Evolutionary conservation across 805 yeast species (phyloP), one percentile per base, ranked within the genome.

Genomic region (Yamadazyma insecticola): DNA sequence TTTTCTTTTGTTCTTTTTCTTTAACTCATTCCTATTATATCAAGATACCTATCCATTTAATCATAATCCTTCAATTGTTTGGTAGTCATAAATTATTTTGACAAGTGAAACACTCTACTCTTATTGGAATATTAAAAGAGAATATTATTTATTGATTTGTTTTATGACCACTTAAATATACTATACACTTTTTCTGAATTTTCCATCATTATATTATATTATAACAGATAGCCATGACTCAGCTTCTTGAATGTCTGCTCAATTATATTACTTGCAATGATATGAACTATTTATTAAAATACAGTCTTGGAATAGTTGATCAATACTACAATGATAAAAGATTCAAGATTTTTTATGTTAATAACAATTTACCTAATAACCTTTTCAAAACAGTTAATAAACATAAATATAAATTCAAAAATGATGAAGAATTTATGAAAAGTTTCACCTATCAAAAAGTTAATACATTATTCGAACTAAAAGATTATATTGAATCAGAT

Each of bases 331-430:
- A 34, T 3, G 37, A 37, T 17, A 8, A 14, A 12, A 22, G 33
- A 5, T 30, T 33, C 27, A 11, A 17, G 3, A 27, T 39, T 13
- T 7, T 13, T 4, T 43, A 43, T 19, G 24, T 43, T 9, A 43
- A 43, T 24, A 30, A 39, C n/a, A 39, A 39, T 7, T 27, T 41
- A 10, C 48, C 48, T 7, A 32, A 32, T 18, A 28, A 28, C 4
- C 28, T 43, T 6, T 35, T 33, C 17, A 12, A 35, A n/a, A 20
- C 24, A 4, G 35, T 43, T 13, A 24, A 28, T 6, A 20, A 24
- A 4, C 18, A 27, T n/a, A 20, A 29, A 9, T 32, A 22, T 17
- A 10, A 18, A 14, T 39, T 39, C 16, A 19, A 24, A 14, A 3
- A 15, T 4, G 20, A 18, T 13, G 41, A 33, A 4, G 28, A 28